These are phyloP conservation scores for Yarrowia yakushimensis DNA, from an alignment of 805 yeast genomes.

Conservation along the genomic window DNA sequence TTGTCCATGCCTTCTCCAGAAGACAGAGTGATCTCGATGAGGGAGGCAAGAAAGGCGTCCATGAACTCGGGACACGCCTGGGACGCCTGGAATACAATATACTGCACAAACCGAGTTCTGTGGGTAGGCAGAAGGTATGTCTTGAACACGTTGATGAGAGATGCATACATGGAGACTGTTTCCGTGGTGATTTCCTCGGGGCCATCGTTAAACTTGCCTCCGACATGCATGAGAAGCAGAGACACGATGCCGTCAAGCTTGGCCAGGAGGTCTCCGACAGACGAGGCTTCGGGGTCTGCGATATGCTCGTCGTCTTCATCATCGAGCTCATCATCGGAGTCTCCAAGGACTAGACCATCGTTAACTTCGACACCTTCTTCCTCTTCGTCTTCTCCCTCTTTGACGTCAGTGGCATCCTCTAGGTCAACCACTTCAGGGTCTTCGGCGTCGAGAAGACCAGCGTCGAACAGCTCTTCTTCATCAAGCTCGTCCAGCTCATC, in stretches of 20 bases:
- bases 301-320: conserved; percentile 38
- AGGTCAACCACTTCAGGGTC: conserved; percentile 30
- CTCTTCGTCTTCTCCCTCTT: conserved; percentile 35
- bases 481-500: conserved; percentile 79
- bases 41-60: conserved; percentile 76
- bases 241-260: conserved; percentile 72
- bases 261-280: conserved; percentile 45
- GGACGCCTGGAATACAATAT: conserved; percentile 71
- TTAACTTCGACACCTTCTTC: conserved; percentile 35
- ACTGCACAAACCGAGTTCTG: conserved; percentile 84
- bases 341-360: conserved; percentile 37
- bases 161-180: conserved; percentile 66
- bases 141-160: conserved; percentile 71
- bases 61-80: conserved; percentile 78
- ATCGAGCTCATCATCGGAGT: conserved; percentile 36
- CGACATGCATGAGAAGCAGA: conserved; percentile 52
- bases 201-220: conserved; percentile 48
- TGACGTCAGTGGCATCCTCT: conserved; percentile 31
- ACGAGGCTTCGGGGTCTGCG: conserved; percentile 37
- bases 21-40: conserved; percentile 79
- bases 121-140: conserved; percentile 87
- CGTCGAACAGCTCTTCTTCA: conserved; percentile 46
- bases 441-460: neutral
- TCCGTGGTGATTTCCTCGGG: conserved; percentile 49
- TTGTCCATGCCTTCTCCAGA: conserved; percentile 65